Base-by-base conservation (phyloP, 345 rosid genomes). In the Gossypioides kirkii region DNA sequence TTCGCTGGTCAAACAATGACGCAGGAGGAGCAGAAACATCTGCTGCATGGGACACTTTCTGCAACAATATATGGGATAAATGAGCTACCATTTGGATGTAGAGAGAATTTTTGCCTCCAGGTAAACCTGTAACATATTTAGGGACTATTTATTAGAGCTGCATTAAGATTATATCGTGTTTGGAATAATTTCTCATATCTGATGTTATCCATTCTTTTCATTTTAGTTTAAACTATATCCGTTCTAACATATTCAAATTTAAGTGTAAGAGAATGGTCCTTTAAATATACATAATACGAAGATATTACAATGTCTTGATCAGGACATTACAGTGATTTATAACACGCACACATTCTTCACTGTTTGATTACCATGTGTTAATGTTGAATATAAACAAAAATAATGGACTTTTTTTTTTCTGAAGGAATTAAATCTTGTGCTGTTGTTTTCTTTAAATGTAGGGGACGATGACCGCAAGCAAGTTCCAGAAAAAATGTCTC, bases 41-140 rank as follows among this genome's bases (percentile, higher is more conserved):
- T 86, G 75, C 89, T 90, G 14, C 98, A 92, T 50, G 96, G 98
- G 12, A 85, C 79, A 18, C 91, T 92, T 75, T 26, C 28, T 22
- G 96, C 79, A 12, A 81, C 76, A 10, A 78, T 92, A 16, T 72
- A 66, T 42, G 91, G 79, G 75, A 72, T 89, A 63, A 87, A 90
- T 64, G 63, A 46, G 60, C 74, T 90, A 25, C 79, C 78, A 3
- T 67, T 73, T 43, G 86, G 90, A 25, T 80, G 81, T 52, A 82
- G 85, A 72, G 76, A 83, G 53, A 81, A 71, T 63, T 52, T 82
- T 28, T 84, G 83, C 60, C 42, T 74, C 49, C 69, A 82, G 90
- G 95, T 88, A 69, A 59, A 42, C 59, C 0, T 2, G 41, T 73
- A 25, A 25, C 11, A 32, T 23, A 36, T 63, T 38, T 26, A 3